Evolutionary conservation across 83 land plant genomes (phyloP), one percentile per base, ranked within the genome.

Genomic region (Picea abies): DNA sequence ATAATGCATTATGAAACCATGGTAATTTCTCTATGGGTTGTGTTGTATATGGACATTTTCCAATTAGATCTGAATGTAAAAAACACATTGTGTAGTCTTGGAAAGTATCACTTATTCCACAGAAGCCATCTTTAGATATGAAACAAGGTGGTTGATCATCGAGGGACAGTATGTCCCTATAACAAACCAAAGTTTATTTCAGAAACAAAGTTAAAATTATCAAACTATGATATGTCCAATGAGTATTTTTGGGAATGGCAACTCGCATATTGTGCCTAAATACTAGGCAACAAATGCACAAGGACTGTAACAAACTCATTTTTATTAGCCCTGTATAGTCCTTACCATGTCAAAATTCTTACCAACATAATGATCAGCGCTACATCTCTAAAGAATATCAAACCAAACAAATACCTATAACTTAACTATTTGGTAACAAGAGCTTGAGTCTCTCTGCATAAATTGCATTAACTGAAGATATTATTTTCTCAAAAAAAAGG

Each of bases 401-500:
- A 72, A 72, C n/a, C 52, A n/a, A 44, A 8, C 49, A 20, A 41
- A 22, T 22, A 72, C 56, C 56, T 72, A 20, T 47, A 20, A 8
- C n/a, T 72, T 19, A 41, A 72, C n/a, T 39, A 49, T 6, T 37
- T 37, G n/a, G 39, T 16, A 72, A 5, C 44, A 60, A 12, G 60
- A 49, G 11, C 78, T 44, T 22, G 20, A 4, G 2, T 20, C 9
- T 12, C 32, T 76, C 17, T 52, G 32, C 5, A 22, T 9, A 16
- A 49, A 76, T 76, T 76, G 78, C 60, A 23, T 52, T 26, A 76
- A 76, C 60, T 22, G 29, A 56, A 12, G 58, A n/a, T 69, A 19
- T 49, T n/a, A 9, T 52, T 75, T 44, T 71, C 14, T 11, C n/a
- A 20, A 23, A 47, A 23, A 49, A 49, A 12, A n/a, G 49, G 6